These are phyloP conservation scores for Lecanosticta acicola DNA, from an alignment of 2,329 filamentous ascomycete species.

Conservation along the genomic window DNA sequence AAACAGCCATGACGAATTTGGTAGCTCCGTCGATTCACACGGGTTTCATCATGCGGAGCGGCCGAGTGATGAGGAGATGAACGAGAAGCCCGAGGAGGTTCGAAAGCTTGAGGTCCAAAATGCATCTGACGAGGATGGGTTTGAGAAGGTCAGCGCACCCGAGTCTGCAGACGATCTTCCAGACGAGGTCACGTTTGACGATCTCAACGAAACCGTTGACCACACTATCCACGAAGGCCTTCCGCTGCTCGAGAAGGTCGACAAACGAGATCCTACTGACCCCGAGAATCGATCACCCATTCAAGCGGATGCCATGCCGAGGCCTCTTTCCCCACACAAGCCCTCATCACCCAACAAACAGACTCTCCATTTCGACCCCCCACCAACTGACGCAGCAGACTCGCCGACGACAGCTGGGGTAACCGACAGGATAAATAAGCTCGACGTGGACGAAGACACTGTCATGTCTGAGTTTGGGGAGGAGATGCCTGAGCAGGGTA, in stretches of 20 bases:
- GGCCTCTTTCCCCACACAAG: constrained; percentile 30
- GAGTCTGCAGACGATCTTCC: constrained; percentile 56
- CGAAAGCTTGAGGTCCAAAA: constrained; percentile 73
- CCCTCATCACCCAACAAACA: constrained; percentile 16
- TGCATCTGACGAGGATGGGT: constrained; percentile 80
- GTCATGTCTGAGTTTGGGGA: constrained; percentile 40
- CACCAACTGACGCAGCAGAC: constrained; percentile 32
- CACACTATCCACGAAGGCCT: constrained; percentile 21
- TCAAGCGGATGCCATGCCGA: constrained; percentile 23
- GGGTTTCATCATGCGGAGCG: constrained; percentile 48
- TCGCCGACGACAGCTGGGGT: constrained; percentile 51
- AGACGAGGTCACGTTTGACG: constrained; percentile 62
- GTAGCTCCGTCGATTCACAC: constrained; percentile 48
- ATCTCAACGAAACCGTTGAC: constrained; percentile 54
- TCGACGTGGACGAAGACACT: constrained; percentile 57
- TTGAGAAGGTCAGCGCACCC: constrained; percentile 73
- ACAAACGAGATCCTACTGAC: constrained; percentile 21
- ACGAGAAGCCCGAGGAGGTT: constrained; percentile 57
- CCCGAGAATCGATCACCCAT: constrained; percentile 15
- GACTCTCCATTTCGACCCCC: constrained; percentile 25
- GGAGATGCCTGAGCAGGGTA: constrained; percentile 27
- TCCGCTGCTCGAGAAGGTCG: constrained; percentile 25
- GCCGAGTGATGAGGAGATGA: constrained; percentile 37
- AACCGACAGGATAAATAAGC: constrained; percentile 49
- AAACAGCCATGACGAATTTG: constrained; percentile 40